These are phyloP conservation scores for Blastobotrys parvus DNA, from an alignment of 805 yeast species.

Conservation along the genomic window DNA sequence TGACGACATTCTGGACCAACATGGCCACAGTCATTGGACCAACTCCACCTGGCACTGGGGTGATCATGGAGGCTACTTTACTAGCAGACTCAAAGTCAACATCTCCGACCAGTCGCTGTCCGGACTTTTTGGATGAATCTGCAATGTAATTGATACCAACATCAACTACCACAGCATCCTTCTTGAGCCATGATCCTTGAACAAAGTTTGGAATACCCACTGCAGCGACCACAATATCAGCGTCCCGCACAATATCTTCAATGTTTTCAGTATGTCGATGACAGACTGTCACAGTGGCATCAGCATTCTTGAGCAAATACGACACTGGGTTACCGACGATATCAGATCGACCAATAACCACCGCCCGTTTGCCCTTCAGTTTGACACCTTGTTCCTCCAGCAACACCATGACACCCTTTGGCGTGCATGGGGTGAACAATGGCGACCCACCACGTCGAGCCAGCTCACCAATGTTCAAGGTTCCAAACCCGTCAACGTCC, in stretches of 20 bases:
- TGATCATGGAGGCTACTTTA: conserved; percentile 56
- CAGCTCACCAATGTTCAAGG: conserved; percentile 81
- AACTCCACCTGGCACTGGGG: conserved; percentile 99
- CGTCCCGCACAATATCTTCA: conserved; percentile 48
- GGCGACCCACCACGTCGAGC: conserved; percentile 82
- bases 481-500: conserved; percentile 94
- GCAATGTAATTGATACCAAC: conserved; percentile 90
- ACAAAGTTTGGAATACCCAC: conserved; percentile 81
- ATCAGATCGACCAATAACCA: conserved; percentile 90
- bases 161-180: conserved; percentile 79
- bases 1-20: conserved; percentile 75
- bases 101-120: conserved; percentile 86
- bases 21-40: conserved; percentile 99
- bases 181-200: conserved; percentile 81
- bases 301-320: conserved; percentile 64
- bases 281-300: conserved; percentile 78
- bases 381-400: conserved; percentile 59
- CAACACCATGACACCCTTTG: conserved; percentile 81
- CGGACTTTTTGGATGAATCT: conserved; percentile 66
- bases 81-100: conserved; percentile 71
- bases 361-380: conserved; percentile 74
- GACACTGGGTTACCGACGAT: conserved; percentile 95
- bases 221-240: conserved; percentile 89
- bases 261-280: conserved; percentile 68
- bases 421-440: conserved; percentile 86